A percentile compares a stretch with the other conserved stretches of the same genome.
Evolutionary conservation across 352 stramenopile genomes (phyloP).

Genomic region (Phytophthora fragariae): DNA sequence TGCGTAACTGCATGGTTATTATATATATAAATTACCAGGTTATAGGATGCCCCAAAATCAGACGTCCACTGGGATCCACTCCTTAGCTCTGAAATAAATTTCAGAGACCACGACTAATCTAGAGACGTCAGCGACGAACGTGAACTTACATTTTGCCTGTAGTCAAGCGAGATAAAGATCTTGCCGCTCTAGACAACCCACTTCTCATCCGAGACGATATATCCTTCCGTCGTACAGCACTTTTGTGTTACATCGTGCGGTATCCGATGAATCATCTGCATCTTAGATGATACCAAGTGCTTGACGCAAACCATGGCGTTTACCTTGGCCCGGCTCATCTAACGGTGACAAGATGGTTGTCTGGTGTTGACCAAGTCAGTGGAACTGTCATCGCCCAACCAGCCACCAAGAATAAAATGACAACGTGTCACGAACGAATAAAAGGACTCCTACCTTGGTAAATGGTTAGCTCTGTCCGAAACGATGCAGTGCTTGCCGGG

Average conservation of each 20-base stretch:
- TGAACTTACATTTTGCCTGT: not conserved
- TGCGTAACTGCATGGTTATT: no score
- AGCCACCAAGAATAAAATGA: not conserved
- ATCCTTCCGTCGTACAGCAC: not conserved
- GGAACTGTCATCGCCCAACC: not conserved
- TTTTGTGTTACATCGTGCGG: not conserved
- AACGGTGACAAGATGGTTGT: not conserved
- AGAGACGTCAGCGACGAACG: no score
- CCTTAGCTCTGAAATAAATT: no score
- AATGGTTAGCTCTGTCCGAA: not conserved
- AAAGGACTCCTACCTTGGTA: not conserved
- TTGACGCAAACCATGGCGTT: conserved; percentile 5
- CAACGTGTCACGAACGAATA: not conserved
- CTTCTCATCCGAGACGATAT: not conserved
- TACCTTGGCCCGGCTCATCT: not conserved
- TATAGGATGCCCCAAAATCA: no score
- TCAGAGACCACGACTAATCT: no score
- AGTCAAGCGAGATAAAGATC: not conserved
- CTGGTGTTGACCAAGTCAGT: not conserved
- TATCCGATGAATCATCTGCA: not conserved
- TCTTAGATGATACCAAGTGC: not conserved
- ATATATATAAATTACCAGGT: no score
- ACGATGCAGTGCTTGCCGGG: not conserved
- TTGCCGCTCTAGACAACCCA: not conserved
- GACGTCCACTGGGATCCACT: no score